A percentile compares a stretch with the other conserved stretches of the same genome.
These are phyloP conservation scores for Cryptococcus sp. DNA, from an alignment of 1,284 basidiomycete genomes.

Conservation along the genomic window DNA sequence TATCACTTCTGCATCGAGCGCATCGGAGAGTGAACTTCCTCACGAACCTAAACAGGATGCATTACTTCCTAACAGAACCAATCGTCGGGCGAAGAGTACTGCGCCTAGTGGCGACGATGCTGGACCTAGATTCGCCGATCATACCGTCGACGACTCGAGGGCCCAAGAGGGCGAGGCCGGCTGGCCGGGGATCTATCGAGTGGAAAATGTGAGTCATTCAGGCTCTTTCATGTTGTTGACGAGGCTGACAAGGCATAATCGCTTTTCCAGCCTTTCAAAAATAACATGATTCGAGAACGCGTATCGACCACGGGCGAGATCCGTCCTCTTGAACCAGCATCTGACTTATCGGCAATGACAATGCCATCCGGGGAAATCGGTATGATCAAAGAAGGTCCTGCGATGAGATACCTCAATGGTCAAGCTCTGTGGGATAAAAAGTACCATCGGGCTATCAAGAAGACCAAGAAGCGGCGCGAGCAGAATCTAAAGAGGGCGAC, in stretches of 20 bases:
- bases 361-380: constrained; percentile 63
- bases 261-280: constrained; percentile 41
- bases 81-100: background rate
- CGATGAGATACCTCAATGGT: constrained; percentile 51
- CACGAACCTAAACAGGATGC: background rate
- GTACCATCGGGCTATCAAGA: constrained; percentile 37
- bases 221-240: background rate
- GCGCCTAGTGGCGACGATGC: constrained; percentile 54
- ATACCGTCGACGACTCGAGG: constrained; percentile 26
- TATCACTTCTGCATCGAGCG: background rate
- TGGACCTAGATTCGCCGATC: constrained; percentile 56
- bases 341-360: constrained; percentile 66
- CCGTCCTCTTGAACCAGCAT: constrained; percentile 72
- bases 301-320: constrained; percentile 75
- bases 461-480: constrained; percentile 42
- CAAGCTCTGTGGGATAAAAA: constrained; percentile 51
- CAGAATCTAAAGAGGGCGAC: constrained; percentile 45
- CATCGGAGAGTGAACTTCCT: background rate
- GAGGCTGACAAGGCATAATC: background rate
- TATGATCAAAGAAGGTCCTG: constrained; percentile 56
- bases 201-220: constrained; percentile 55
- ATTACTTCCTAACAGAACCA: background rate
- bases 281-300: constrained; percentile 80
- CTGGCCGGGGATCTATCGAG: constrained; percentile 62
- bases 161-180: constrained; percentile 62